Conservation (phyloP, 2,329 filamentous ascomycete species). For the Xylaria sp. region DNA sequence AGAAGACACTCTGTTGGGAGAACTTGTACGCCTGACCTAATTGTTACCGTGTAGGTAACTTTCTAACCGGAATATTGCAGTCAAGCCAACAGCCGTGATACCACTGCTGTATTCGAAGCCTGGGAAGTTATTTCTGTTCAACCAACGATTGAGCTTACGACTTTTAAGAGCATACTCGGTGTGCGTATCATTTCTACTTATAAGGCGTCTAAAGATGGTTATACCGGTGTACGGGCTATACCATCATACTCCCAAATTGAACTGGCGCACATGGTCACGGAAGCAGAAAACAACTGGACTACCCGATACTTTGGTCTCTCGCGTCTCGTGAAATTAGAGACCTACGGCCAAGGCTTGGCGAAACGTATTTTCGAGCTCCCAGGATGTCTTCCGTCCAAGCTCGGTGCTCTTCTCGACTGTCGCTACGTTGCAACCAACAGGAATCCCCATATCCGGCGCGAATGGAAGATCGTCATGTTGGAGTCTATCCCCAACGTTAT, state of each 20-base stretch:
- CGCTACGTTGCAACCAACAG: conserved; percentile 32
- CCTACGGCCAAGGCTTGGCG: conserved; percentile 24
- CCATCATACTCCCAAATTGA: conserved; percentile 28
- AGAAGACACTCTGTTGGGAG: not conserved
- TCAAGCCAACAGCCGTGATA: not conserved
- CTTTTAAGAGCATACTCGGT: conserved; percentile 18
- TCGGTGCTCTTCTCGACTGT: conserved; percentile 29
- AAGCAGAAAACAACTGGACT: conserved; percentile 8
- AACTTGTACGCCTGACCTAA: not conserved
- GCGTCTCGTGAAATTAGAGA: not conserved
- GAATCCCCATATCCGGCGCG: conserved; percentile 23
- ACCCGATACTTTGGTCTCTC: not conserved
- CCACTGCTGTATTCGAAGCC: conserved; percentile 11
- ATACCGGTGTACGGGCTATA: conserved; percentile 28
- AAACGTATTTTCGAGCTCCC: conserved; percentile 27
- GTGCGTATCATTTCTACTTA: conserved; percentile 16
- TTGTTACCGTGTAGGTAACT: not conserved
- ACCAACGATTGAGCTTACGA: conserved; percentile 26
- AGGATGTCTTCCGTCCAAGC: conserved; percentile 23
- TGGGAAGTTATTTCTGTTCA: conserved; percentile 27
- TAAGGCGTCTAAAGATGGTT: conserved; percentile 19
- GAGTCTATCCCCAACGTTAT: conserved; percentile 11
- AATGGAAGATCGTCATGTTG: conserved; percentile 31
- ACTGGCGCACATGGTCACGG: conserved; percentile 15
- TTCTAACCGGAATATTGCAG: conserved; percentile 4